Base-by-base conservation (phyloP, 2,329 filamentous ascomycete species). In the Trichoderma atrobrunneum region DNA sequence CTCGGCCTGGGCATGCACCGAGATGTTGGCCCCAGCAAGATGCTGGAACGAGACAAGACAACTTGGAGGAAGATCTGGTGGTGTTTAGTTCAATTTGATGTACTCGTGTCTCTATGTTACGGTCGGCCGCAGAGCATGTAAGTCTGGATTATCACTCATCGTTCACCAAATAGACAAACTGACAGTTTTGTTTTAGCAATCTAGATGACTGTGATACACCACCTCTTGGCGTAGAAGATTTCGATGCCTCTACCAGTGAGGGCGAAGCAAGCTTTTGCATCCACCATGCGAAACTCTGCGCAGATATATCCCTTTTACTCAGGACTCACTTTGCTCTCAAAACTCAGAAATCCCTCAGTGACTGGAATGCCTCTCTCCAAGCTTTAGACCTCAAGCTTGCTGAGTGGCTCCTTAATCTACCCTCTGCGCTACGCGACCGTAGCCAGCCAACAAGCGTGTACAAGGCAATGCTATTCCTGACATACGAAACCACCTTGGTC, bases 1-100 rank as follows among this genome's bases (percentile, higher is more conserved):
- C 54, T 57, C 11, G 54, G 54, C 8, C 5, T 87, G 43, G 85
- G 85, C 36, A 86, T 87, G 84, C 85, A 81, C 43, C 74, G 79
- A 1, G 76, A 81, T 54, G 73, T 63, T 21, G 39, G 28, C 8
- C 56, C 51, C 11, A 70, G 64, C 51, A 66, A 48, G 24, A 65
- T 74, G 65, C 43, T 56, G 3, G 14, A 69, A 6, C 14, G 26
- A 5, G 60, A 74, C 18, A 73, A 73, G 18, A 59, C 60, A 10
- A 39, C 48, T 4, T 74, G 67, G 39, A 60, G 57, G n/a, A 69
- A 67, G 34, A 32, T 74, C 24, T 74, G 73, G 72, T 74, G 73
- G 73, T 48, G 69, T 32, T 16, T 74, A 30, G 63, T 74, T 16
- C 73, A 74, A 34, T 73, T 74, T 18, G 73, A 74, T 43, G 39